A percentile compares a stretch with the other conserved stretches of the same genome.
phyloP scores from a whole-genome alignment of 2,329 filamentous ascomycete species.

The Penicillium sp. region DNA sequence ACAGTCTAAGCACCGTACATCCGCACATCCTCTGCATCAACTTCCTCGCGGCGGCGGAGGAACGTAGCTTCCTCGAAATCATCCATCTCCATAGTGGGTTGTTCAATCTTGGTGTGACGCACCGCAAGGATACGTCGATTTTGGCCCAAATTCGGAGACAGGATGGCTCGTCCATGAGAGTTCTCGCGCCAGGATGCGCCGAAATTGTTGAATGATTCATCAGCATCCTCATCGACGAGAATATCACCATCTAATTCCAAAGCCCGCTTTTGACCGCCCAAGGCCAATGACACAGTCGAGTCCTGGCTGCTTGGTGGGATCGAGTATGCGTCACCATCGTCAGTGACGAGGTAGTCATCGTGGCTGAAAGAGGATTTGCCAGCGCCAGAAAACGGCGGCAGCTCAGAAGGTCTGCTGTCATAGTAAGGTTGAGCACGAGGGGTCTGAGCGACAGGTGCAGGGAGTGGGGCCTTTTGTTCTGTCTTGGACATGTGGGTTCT shows the following conservation, averaged over 20 bases:
- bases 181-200: conserved; percentile 32
- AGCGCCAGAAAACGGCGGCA: conserved; percentile 78
- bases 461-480: conserved; percentile 16
- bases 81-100: conserved; percentile 34
- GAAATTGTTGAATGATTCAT: conserved; percentile 24
- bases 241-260: conserved; percentile 42
- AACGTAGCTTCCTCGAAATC: conserved; percentile 26
- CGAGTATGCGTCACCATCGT: conserved; percentile 39
- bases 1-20: conserved; percentile 36
- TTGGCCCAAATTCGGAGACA: conserved; percentile 34
- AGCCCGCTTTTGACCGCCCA: conserved; percentile 46
- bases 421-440: conserved; percentile 4
- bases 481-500: conserved; percentile 60
- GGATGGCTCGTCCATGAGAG: conserved; percentile 31
- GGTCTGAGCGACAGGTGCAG: conserved; percentile 6
- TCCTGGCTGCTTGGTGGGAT: conserved; percentile 45
- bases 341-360: conserved; percentile 32
- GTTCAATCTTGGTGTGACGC: conserved; percentile 4
- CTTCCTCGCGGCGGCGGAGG: conserved; percentile 6
- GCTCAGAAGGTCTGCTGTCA: conserved; percentile 52
- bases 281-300: conserved; percentile 27
- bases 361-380: conserved; percentile 56
- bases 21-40: conserved; percentile 31
- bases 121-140: conserved; percentile 27
- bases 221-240: conserved; percentile 40